Base-by-base conservation (phyloP, 2,329 filamentous ascomycete genomes). In the Ophiostoma himal-ulmi region DNA sequence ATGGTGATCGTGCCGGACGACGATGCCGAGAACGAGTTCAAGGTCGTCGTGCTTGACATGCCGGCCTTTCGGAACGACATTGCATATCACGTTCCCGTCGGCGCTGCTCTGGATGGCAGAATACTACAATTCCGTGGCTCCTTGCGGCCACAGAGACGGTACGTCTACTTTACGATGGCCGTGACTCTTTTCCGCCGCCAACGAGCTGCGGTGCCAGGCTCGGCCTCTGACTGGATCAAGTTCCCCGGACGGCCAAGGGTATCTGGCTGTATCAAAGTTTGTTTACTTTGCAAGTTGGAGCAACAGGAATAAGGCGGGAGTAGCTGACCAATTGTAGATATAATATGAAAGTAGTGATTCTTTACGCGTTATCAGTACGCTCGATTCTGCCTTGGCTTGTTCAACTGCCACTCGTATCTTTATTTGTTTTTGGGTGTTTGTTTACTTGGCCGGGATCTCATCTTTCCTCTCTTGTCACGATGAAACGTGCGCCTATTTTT, bases 401-500 rank as follows among this genome's bases (percentile, higher is more conserved):
- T 22, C 52, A 57, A 57, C 52, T 57, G 52, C 52, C 48, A 57
- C n/a, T 22, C n/a, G 48, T 54, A 48, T 26, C 6, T 48, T n/a
- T 48, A 44, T 14, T 3, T 13, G 5, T 13, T 44, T 13, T 13
- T 14, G 3, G n/a, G 22, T 10, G 52, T 26, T 30, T 57, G 52
- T 57, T 57, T 57, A 48, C 39, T 44, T 17, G 10, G 4, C 44
- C 44, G 52, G 22, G 14, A 10, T 39, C 44, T 10, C 52, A 57
- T 57, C 52, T 57, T 57, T 57, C 52, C 52, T 57, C 52, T 57
- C 52, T 57, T 26, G 52, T 57, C 52, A 10, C 26, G n/a, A 26
- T 57, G 52, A 57, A 57, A 57, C 52, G 13, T 20, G 52, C n/a
- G 52, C 52, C 44, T 48, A 48, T 48, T 48, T 17, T 48, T 48